Percentiles rank a stretch among this genome's conserved stretches.
Conservation (phyloP, 306 rosid genomes). For the Amphicarpaea edgeworthii region DNA sequence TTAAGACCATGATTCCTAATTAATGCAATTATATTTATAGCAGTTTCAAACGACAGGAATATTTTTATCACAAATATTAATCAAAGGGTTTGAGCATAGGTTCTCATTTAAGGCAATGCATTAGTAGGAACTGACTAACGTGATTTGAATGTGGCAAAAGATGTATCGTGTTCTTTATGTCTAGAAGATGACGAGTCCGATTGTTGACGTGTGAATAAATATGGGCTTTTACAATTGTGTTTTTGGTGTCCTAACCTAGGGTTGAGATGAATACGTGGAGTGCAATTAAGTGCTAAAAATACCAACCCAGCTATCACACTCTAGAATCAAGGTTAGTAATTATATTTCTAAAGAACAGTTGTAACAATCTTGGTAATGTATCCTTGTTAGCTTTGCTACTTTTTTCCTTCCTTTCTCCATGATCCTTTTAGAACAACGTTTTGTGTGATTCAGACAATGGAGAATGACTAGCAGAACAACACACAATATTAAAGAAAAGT, state of each 20-base stretch:
- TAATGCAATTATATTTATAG: neutral
- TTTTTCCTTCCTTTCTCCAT: neutral
- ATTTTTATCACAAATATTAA: slow-evolving; percentile 2
- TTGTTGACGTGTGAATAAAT: neutral
- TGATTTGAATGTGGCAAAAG: slow-evolving; percentile 20
- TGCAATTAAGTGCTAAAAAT: slow-evolving; percentile 26
- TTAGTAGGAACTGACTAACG: slow-evolving; percentile 1
- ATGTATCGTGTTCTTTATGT: slow-evolving; percentile 13
- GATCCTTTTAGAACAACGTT: neutral
- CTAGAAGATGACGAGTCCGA: slow-evolving; percentile 20
- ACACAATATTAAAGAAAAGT: neutral
- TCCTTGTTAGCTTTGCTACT: neutral
- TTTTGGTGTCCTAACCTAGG: slow-evolving; percentile 36
- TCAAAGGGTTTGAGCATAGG: neutral
- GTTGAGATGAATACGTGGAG: slow-evolving; percentile 22
- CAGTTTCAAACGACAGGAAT: neutral
- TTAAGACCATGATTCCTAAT: slow-evolving; percentile 16
- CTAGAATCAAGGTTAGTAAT: slow-evolving; percentile 30
- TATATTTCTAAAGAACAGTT: slow-evolving; percentile 26
- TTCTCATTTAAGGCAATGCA: slow-evolving; percentile 1
- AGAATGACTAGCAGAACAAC: neutral
- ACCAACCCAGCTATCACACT: slow-evolving; percentile 19
- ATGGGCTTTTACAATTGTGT: slow-evolving; percentile 4
- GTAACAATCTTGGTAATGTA: slow-evolving; percentile 8
- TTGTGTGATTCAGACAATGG: neutral